Conservation (phyloP, 2,329 filamentous ascomycete genomes). For the Epichloe gansuensis region DNA sequence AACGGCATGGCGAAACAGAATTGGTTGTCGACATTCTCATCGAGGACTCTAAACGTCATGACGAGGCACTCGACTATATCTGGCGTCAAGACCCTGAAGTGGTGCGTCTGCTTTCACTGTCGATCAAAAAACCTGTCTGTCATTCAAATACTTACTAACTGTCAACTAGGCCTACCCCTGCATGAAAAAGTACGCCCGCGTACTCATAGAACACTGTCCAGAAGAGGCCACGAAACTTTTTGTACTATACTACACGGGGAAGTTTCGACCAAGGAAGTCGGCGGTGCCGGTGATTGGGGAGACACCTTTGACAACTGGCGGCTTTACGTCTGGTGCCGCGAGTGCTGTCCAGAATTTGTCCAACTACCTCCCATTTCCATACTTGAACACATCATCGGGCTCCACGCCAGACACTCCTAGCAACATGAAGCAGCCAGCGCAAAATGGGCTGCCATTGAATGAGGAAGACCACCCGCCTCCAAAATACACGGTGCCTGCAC, state of each 20-base stretch:
- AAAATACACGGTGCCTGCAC: constrained; percentile 67
- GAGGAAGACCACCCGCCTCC: constrained; percentile 31
- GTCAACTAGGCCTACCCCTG: constrained; percentile 60
- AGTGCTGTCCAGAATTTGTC: constrained; percentile 78
- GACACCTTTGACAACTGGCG: constrained; percentile 25
- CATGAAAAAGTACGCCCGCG: constrained; percentile 88
- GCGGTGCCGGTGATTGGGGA: constrained; percentile 22
- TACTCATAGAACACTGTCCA: constrained; percentile 78
- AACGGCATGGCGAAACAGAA: constrained; percentile 86
- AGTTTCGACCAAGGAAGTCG: constrained; percentile 57
- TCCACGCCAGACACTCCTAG: constrained; percentile 39
- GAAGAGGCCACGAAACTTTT: constrained; percentile 75
- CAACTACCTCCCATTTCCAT: constrained; percentile 70
- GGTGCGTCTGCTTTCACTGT: constrained; percentile 32
- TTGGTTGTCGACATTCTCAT: constrained; percentile 92
- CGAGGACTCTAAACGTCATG: constrained; percentile 85
- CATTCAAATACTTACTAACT: constrained; percentile 18
- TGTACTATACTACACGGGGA: constrained; percentile 86
- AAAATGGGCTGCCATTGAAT: constrained; percentile 39
- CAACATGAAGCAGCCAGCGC: constrained; percentile 35
- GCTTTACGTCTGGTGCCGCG: constrained; percentile 46
- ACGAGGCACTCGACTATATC: constrained; percentile 80
- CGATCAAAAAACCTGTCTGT: not conserved
- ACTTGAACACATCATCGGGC: constrained; percentile 54
- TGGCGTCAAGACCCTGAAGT: constrained; percentile 70